phyloP scores from a whole-genome alignment of 83 land plant genomes.

The Thuja plicata region DNA sequence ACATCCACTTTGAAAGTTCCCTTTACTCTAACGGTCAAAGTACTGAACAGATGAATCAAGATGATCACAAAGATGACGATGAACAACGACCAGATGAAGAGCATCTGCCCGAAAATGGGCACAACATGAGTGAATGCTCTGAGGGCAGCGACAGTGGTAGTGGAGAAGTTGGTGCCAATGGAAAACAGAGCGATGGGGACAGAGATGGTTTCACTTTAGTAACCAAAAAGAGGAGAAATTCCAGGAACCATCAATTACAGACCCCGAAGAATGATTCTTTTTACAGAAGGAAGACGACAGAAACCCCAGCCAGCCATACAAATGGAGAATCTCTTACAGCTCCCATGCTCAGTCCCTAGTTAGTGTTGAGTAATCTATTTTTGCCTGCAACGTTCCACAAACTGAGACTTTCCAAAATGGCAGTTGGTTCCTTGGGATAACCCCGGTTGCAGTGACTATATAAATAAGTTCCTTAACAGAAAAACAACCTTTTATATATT shows the following conservation, averaged over 20 bases:
- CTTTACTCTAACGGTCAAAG: constrained; percentile 3
- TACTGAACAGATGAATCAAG: neutral
- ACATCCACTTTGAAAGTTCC: neutral
- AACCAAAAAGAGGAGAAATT: neutral
- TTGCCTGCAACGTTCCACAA: neutral
- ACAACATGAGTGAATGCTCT: constrained; percentile 4
- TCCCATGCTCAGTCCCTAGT: neutral
- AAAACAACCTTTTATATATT: neutral
- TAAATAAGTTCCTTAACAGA: neutral
- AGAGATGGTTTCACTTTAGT: constrained; percentile 12
- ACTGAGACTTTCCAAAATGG: neutral
- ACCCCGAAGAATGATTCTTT: neutral
- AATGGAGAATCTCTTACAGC: constrained; percentile 10
- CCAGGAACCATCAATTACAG: neutral
- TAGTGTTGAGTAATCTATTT: neutral
- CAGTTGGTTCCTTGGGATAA: neutral
- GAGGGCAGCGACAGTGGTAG: constrained; percentile 12
- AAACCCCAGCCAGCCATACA: neutral
- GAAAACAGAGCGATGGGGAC: neutral
- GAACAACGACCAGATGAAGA: neutral
- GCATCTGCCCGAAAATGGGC: constrained; percentile 5
- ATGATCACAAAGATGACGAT: neutral
- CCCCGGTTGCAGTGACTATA: neutral
- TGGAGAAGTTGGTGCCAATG: neutral
- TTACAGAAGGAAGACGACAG: constrained; percentile 4